Percentiles rank a stretch among this genome's conserved stretches.
These are phyloP conservation scores for Paraphysoderma sedebokerense DNA, from an alignment of 371 early-diverging fungal species.

Conservation along the genomic window DNA sequence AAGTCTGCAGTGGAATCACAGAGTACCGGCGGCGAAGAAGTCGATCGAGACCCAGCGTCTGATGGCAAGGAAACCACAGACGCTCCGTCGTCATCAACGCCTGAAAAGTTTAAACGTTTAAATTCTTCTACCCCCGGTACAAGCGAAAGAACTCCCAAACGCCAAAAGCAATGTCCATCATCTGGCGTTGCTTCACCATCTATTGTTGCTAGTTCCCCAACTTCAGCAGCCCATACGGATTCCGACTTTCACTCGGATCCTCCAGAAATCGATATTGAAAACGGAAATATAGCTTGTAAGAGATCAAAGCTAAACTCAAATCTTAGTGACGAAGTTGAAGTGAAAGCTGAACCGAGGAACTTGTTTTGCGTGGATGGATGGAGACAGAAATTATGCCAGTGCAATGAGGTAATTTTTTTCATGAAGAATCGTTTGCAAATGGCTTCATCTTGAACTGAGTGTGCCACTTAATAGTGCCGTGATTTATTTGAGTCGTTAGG, in stretches of 20 bases:
- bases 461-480: not conserved
- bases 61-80: not conserved
- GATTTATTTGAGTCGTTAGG: not conserved
- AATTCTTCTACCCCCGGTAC: no score
- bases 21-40: constrained; percentile 1
- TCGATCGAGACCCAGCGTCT: not conserved
- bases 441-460: not conserved
- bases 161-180: no score
- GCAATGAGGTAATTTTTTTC: not conserved
- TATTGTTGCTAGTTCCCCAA: no score
- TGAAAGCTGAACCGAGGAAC: constrained; percentile 3
- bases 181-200: no score
- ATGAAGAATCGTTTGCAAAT: not conserved
- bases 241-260: no score
- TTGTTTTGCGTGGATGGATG: constrained; percentile 14
- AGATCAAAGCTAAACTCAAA: not conserved
- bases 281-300: not conserved
- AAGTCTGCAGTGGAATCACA: not conserved
- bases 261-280: not conserved
- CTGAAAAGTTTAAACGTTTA: no score
- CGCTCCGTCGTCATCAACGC: no score
- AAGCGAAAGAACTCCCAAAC: no score
- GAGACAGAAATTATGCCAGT: constrained; percentile 11
- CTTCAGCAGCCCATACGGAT: no score
- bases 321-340: not conserved